Evolutionary conservation across 768 basidiomycete genomes (phyloP).

Genomic region (Russula earlei): DNA sequence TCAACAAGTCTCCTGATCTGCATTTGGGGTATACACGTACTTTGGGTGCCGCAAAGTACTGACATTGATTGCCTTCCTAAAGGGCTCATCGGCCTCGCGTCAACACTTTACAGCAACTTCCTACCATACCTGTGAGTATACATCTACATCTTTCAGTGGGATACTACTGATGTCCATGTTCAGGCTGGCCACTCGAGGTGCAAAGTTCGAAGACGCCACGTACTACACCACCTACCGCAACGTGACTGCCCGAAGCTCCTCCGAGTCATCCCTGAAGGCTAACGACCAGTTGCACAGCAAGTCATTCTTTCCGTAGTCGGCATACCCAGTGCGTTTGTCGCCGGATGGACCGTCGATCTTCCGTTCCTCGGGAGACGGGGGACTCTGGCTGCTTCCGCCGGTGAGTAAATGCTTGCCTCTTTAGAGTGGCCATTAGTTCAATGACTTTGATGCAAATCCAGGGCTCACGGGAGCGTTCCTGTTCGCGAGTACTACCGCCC

Average conservation of each 20-base stretch:
- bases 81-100: constrained; percentile 30
- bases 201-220: constrained; percentile 29
- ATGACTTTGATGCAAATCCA: constrained; percentile 38
- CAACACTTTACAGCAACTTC: constrained; percentile 32
- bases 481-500: constrained; percentile 65
- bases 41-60: not conserved
- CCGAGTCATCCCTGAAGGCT: not conserved
- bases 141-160: no score
- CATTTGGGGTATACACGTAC: constrained; percentile 32
- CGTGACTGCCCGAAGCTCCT: constrained; percentile 19
- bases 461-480: constrained; percentile 69
- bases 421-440: constrained; percentile 31
- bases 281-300: constrained; percentile 37
- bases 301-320: constrained; percentile 60
- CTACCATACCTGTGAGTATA: constrained; percentile 27
- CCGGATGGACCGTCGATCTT: constrained; percentile 61
- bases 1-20: constrained; percentile 52
- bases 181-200: constrained; percentile 29
- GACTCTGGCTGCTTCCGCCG: constrained; percentile 52
- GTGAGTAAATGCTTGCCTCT: constrained; percentile 32
- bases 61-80: not conserved
- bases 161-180: not conserved
- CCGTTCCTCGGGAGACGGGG: constrained; percentile 57
- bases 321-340: constrained; percentile 62
- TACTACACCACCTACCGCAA: constrained; percentile 32